phyloP scores from a whole-genome alignment of 768 basidiomycete genomes.

The Rhodocollybia butyracea region DNA sequence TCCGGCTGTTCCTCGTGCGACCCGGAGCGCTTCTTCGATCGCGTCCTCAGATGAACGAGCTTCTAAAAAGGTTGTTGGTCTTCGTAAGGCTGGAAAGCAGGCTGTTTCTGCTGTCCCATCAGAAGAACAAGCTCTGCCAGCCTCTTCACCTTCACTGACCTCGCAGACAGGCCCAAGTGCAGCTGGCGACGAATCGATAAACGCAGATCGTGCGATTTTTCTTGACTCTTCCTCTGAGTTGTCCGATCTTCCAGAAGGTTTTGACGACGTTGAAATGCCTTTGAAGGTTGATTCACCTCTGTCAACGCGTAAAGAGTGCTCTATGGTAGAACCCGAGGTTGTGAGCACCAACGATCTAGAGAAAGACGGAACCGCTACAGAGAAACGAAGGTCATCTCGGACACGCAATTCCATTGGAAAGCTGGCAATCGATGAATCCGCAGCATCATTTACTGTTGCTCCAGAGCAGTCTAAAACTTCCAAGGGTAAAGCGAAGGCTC shows the following conservation, averaged over 20 bases:
- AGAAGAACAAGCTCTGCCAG: no score
- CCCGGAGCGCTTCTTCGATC: not conserved
- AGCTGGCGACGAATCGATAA: no score
- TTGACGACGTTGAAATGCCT: not conserved
- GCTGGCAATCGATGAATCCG: no score
- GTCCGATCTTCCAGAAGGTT: not conserved
- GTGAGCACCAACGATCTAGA: no score
- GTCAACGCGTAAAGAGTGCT: no score
- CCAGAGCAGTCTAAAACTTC: not conserved
- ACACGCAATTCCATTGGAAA: no score
- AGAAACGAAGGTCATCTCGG: no score
- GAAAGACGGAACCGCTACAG: no score
- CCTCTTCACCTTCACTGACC: not conserved
- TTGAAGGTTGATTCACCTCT: slow-evolving; percentile 4
- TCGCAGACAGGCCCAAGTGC: not conserved
- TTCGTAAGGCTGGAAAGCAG: not conserved
- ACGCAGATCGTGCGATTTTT: not conserved
- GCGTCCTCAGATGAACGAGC: not conserved
- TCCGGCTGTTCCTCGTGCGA: not conserved
- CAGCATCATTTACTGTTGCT: not conserved
- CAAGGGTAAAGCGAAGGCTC: no score
- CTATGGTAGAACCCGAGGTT: no score
- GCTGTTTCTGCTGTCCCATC: no score
- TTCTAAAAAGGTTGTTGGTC: not conserved
- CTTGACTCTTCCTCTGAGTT: not conserved